Evolutionary conservation across 768 basidiomycete species (phyloP), one percentile per base, ranked within the genome.

Genomic region (Dioszegia crocea): DNA sequence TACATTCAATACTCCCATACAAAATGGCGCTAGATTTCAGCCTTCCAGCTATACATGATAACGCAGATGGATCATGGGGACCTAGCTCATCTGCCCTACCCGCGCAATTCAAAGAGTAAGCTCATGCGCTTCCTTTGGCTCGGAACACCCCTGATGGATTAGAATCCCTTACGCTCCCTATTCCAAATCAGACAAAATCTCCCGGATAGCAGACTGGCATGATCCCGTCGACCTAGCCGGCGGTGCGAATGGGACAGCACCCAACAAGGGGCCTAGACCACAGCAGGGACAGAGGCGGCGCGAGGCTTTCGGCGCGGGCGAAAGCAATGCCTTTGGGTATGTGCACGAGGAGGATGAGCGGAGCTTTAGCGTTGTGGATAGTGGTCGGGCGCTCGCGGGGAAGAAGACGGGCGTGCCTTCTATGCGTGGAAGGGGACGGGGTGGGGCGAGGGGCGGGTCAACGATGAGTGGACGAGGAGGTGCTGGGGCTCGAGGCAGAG

Each of bases 281-380:
- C 46, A 21, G 31, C 24, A 41, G 19, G 41, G 29, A 27, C 46
- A 44, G 29, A n/a, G 64, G 29, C 64, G 74, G 48, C 83, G 83
- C 49, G 88, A 88, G 71, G 89, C 89, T 1, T 94, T 90, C 73
- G 92, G 91, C 36, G 92, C 91, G 57, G 57, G 67, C 4, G 68
- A 70, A 39, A 86, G 89, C 11, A 93, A 86, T 67, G 90, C 91
- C 14, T 97, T 97, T 73, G 89, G 91, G 6, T 96, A 94, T 78
- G 92, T 92, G 81, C 93, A 97, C 78, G 93, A 89, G 58, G 96
- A 98, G 78, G 96, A 99, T 72, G 96, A 99, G 79, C 88, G 91
- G 5, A 88, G 86, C 48, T 99, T 99, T 83, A 93, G 91, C 21
- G 82, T 99, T 49, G 96, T 99, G 47, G 93, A 97, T 73, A 91